phyloP scores from a whole-genome alignment of 2,329 filamentous ascomycete species.

The Scytalidium sp. region DNA sequence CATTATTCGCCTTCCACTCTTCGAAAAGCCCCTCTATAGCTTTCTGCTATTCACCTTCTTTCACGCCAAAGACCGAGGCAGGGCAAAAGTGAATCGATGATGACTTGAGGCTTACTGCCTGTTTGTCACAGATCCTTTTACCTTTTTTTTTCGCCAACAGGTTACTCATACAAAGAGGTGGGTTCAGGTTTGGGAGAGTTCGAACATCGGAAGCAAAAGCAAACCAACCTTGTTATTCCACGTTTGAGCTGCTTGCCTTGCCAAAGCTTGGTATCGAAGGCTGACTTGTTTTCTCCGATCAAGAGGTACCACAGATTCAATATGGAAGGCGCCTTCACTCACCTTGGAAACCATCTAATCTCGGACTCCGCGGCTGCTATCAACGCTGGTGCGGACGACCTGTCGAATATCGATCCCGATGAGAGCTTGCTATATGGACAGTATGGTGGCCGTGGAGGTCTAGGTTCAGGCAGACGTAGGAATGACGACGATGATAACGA shows the following conservation, averaged over 20 bases:
- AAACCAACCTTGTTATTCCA: not conserved
- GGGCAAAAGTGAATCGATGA: slow-evolving; percentile 14
- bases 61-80: slow-evolving; percentile 1
- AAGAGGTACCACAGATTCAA: slow-evolving; percentile 16
- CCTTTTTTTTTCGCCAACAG: slow-evolving; percentile 25
- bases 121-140: slow-evolving; percentile 20
- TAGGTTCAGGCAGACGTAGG: slow-evolving; percentile 52
- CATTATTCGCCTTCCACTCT: slow-evolving; percentile 10
- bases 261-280: not conserved
- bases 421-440: slow-evolving; percentile 77
- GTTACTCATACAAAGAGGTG: slow-evolving; percentile 15
- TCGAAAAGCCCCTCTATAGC: slow-evolving; percentile 4
- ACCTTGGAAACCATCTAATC: slow-evolving; percentile 82
- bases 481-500: slow-evolving; percentile 89
- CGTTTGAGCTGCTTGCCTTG: not conserved
- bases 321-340: slow-evolving; percentile 87
- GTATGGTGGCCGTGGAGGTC: slow-evolving; percentile 55
- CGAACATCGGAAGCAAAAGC: not conserved
- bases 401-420: slow-evolving; percentile 70
- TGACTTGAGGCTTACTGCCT: slow-evolving; percentile 25
- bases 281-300: slow-evolving; percentile 8
- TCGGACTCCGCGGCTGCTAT: slow-evolving; percentile 83
- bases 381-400: slow-evolving; percentile 74
- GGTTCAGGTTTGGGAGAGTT: slow-evolving; percentile 1
- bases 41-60: slow-evolving; percentile 3